Evolutionary conservation across 495 filamentous ascomycete species (phyloP).

Genomic region (Pseudotulostoma volvatum): DNA sequence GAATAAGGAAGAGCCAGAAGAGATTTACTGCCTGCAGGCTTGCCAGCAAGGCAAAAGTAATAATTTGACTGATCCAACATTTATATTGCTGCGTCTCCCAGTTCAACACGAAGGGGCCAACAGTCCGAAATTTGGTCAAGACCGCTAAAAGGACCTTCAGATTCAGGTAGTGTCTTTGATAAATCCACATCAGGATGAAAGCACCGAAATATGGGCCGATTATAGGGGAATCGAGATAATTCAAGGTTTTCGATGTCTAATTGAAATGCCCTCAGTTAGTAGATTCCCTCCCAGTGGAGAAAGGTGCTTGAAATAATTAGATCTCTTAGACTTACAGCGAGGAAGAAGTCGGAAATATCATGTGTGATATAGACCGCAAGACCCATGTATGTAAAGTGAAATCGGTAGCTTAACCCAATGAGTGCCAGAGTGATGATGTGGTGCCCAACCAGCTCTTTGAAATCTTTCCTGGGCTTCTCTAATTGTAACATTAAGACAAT

Average conservation of each 20-base stretch:
- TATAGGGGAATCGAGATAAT: conserved; percentile 70
- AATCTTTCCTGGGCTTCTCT: conserved; percentile 94
- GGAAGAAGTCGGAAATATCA: conserved; percentile 92
- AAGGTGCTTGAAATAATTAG: neutral
- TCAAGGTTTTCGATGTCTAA: conserved; percentile 82
- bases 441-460: conserved; percentile 84
- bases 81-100: conserved; percentile 80
- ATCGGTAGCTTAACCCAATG: conserved; percentile 81
- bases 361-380: conserved; percentile 93
- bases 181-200: conserved; percentile 79
- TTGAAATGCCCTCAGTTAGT: conserved; percentile 2
- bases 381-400: conserved; percentile 98
- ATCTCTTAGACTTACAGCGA: conserved; percentile 54
- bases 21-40: conserved; percentile 66
- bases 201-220: conserved; percentile 67
- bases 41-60: conserved; percentile 54
- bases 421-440: conserved; percentile 86
- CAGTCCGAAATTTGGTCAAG: conserved; percentile 72
- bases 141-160: conserved; percentile 71
- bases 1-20: conserved; percentile 75
- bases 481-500: conserved; percentile 77
- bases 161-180: conserved; percentile 85
- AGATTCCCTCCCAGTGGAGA: neutral
- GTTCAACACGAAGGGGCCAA: conserved; percentile 76
- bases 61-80: conserved; percentile 55